These are phyloP conservation scores for Colletotrichum paranaense DNA, from an alignment of 2,329 filamentous ascomycete genomes.

Conservation along the genomic window DNA sequence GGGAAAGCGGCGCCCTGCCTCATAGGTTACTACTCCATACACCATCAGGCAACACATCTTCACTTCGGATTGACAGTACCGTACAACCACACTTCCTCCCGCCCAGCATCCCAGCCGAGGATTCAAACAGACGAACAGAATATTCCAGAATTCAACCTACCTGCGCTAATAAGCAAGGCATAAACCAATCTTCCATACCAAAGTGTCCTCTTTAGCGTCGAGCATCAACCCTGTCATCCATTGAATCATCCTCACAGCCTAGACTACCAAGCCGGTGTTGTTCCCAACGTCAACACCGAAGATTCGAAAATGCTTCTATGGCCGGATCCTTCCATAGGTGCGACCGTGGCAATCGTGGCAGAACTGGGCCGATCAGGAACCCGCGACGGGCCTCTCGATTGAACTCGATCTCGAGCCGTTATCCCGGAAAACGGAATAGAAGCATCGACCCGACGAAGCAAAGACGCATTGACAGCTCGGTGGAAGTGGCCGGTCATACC, in stretches of 20 bases:
- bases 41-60: not conserved
- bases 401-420: not conserved
- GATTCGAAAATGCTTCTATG: conserved; percentile 12
- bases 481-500: conserved; percentile 29
- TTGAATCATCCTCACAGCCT: not conserved
- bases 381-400: conserved; percentile 3
- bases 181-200: not conserved
- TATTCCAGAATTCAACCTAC: not conserved
- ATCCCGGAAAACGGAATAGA: conserved; percentile 14
- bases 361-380: conserved; percentile 10
- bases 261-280: not conserved
- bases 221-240: conserved; percentile 15
- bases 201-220: not conserved
- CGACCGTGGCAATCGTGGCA: not conserved
- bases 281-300: conserved; percentile 5
- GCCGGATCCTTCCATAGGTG: not conserved
- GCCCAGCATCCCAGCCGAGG: not conserved
- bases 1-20: not conserved
- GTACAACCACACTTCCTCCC: not conserved
- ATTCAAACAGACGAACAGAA: not conserved
- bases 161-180: not conserved
- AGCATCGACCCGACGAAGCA: conserved; percentile 7
- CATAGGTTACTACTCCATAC: not conserved
- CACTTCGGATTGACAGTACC: not conserved
- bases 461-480: conserved; percentile 27